These are phyloP conservation scores for Fonsecaea pedrosoi DNA, from an alignment of 2,329 filamentous ascomycete genomes.

Conservation along the genomic window DNA sequence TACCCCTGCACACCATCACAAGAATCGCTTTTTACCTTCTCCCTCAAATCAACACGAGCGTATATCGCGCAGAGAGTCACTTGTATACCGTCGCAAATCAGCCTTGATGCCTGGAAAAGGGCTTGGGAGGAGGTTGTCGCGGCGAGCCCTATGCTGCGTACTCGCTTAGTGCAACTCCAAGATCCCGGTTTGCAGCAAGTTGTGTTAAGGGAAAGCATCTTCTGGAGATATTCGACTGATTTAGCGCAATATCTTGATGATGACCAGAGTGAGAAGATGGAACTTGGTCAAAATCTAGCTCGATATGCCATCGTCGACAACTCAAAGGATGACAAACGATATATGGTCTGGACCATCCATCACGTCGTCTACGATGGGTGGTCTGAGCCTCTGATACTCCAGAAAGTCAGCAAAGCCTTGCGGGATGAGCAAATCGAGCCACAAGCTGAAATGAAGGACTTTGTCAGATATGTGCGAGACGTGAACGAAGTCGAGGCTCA, in stretches of 20 bases:
- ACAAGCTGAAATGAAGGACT: slow-evolving; percentile 51
- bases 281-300: slow-evolving; percentile 47
- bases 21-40: slow-evolving; percentile 56
- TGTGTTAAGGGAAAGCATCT: slow-evolving; percentile 47
- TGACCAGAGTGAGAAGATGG: slow-evolving; percentile 41
- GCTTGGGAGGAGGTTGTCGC: slow-evolving; percentile 56
- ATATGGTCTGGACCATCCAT: slow-evolving; percentile 59
- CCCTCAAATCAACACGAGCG: slow-evolving; percentile 49
- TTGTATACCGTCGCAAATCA: slow-evolving; percentile 47
- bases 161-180: slow-evolving; percentile 53
- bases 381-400: slow-evolving; percentile 49
- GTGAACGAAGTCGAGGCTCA: slow-evolving; percentile 50
- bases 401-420: slow-evolving; percentile 49
- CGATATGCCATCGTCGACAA: slow-evolving; percentile 48
- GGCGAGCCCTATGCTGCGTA: slow-evolving; percentile 57
- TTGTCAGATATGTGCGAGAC: slow-evolving; percentile 56
- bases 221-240: slow-evolving; percentile 45
- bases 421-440: slow-evolving; percentile 11
- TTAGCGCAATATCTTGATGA: slow-evolving; percentile 43
- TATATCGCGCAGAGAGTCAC: slow-evolving; percentile 58
- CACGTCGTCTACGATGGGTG: slow-evolving; percentile 62
- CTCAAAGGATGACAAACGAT: slow-evolving; percentile 38
- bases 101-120: slow-evolving; percentile 53
- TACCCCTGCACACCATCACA: slow-evolving; percentile 55
- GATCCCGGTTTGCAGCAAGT: slow-evolving; percentile 50